Percentiles rank a stretch among this genome's conserved stretches.
Conservation (phyloP, 2,329 filamentous ascomycete species). For the Colletotrichum godetiae region DNA sequence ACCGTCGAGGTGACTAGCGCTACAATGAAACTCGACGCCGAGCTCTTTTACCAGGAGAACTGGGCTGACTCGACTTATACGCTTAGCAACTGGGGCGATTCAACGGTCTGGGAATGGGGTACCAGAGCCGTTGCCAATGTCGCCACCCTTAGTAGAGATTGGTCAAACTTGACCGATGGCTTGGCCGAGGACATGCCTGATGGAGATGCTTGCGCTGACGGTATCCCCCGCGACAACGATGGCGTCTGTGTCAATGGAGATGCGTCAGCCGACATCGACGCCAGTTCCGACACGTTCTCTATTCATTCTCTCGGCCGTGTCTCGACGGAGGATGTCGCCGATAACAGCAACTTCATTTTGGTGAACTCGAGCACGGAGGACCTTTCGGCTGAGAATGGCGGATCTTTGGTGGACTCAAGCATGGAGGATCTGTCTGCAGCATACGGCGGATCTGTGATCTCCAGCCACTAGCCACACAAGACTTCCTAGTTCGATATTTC, state of each 20-base stretch:
- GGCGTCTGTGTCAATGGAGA: not conserved
- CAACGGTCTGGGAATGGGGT: slow-evolving; percentile 12
- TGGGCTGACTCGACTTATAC: slow-evolving; percentile 13
- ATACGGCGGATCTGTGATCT: slow-evolving; percentile 15
- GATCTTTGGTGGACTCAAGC: not conserved
- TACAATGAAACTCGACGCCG: slow-evolving; percentile 15
- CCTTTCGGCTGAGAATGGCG: slow-evolving; percentile 22
- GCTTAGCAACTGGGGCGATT: slow-evolving; percentile 4
- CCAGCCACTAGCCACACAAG: not conserved
- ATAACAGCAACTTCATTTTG: slow-evolving; percentile 12
- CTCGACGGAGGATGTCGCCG: not conserved
- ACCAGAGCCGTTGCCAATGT: slow-evolving; percentile 7
- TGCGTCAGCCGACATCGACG: not conserved
- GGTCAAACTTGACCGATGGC: not conserved
- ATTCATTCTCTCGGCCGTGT: not conserved
- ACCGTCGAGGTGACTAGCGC: slow-evolving; percentile 10
- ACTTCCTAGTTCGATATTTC: not conserved
- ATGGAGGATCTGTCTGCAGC: slow-evolving; percentile 7
- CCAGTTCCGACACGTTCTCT: not conserved
- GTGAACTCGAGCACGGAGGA: not conserved
- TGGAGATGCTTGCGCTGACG: not conserved
- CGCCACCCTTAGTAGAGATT: not conserved
- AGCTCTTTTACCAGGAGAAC: slow-evolving; percentile 3
- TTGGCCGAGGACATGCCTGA: not conserved
- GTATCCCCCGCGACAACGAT: not conserved